Evolutionary conservation across 2,329 filamentous ascomycete species (phyloP), one percentile per base, ranked within the genome.

Genomic region (Graphiopsis chlorocephala): DNA sequence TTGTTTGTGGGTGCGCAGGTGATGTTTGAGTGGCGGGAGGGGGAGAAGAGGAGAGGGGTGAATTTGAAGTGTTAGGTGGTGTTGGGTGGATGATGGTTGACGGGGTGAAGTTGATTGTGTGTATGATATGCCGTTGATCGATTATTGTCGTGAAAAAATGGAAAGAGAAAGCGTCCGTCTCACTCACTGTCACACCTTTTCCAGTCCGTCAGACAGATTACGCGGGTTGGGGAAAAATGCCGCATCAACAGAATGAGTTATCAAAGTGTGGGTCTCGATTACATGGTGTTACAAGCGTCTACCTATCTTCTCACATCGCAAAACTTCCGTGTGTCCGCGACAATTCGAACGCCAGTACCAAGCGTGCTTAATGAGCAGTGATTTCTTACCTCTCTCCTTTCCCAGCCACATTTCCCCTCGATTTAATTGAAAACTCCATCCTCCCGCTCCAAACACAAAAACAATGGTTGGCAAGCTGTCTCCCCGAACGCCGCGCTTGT

Each of bases 11-110:
- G 90, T 28, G 86, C 90, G 48, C 94, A 98, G 80, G 81, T 97
- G 73, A 99, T 99, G 95, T 97, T 98, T 81, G 95, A 99, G 81
- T 85, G 96, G 70, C 84, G 95, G 61, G 92, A 97, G 80, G 83
- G 85, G 48, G 95, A 99, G 82, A 86, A 88, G 78, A 85, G 94
- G 71, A 87, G 86, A 70, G 95, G 95, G 0, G 89, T 97, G 65
- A 84, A 86, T 70, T 76, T 97, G 77, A 97, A 92, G 80, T 98
- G 92, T 76, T 96, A 38, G 56, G 47, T 15, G 15, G 25, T 8
- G 29, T n/a, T n/a, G n/a, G n/a, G 33, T 35, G 29, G 8, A 31
- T 5, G 8, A 10, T 31, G 29, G 29, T 31, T 8, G 4, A 2
- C 2, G 6, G 4, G 29, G 29, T 31, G 29, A n/a, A n/a, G 38